A percentile compares a stretch with the other conserved stretches of the same genome.
Conservation (phyloP, 495 filamentous ascomycete genomes). For the Pseudomonodictys pantanalensis region DNA sequence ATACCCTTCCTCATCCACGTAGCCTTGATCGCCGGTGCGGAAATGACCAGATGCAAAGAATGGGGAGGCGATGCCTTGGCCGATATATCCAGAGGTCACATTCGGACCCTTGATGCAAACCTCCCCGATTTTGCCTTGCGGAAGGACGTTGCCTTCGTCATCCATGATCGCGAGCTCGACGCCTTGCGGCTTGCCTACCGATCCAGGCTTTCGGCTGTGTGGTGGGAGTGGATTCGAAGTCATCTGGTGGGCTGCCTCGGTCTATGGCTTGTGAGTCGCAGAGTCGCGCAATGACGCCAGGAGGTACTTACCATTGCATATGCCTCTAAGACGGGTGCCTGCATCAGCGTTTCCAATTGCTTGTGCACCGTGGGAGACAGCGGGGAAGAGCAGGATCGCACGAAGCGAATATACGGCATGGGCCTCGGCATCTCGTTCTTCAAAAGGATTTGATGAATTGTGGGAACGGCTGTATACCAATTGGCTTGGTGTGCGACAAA, state of each 20-base stretch:
- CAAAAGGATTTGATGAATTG: constrained; percentile 46
- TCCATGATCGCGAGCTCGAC: constrained; percentile 24
- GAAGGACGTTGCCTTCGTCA: constrained; percentile 4
- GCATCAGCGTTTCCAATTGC: constrained; percentile 12
- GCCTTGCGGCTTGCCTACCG: constrained; percentile 21
- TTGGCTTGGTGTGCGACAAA: constrained; percentile 42
- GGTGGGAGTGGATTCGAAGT: constrained; percentile 24
- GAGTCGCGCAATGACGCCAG: too few species aligned
- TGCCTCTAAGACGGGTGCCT: constrained; percentile 14
- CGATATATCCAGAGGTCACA: constrained; percentile 20
- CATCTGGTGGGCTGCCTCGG: constrained; percentile 21
- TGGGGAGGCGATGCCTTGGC: constrained; percentile 29
- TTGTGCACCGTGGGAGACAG: constrained; percentile 17
- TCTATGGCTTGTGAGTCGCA: too few species aligned
- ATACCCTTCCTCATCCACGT: constrained; percentile 60
- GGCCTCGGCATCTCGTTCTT: constrained; percentile 45
- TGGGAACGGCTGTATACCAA: constrained; percentile 53
- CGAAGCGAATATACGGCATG: constrained; percentile 44
- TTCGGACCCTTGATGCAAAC: constrained; percentile 39
- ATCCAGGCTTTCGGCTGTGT: constrained; percentile 11
- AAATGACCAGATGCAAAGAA: constrained; percentile 48
- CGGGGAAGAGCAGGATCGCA: constrained; percentile 22
- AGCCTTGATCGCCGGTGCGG: constrained; percentile 51
- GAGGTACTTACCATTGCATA: too few species aligned
- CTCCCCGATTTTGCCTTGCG: constrained; percentile 24